phyloP scores from a whole-genome alignment of 805 yeast genomes.

The Yamadazyma laniorum region DNA sequence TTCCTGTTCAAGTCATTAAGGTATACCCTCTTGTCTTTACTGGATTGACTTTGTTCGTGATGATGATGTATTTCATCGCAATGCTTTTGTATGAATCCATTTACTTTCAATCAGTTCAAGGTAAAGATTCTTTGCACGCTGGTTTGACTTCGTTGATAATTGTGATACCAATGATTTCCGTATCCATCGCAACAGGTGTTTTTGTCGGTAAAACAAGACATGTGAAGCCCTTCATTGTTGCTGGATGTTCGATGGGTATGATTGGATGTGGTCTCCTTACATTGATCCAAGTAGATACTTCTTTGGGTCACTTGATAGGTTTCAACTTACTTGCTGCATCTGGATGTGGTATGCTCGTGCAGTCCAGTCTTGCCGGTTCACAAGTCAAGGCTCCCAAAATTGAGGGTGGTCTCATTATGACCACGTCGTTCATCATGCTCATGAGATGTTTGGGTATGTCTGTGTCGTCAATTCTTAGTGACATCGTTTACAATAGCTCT shows the following conservation, averaged over 20 bases:
- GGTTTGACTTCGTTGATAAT: slow-evolving; percentile 47
- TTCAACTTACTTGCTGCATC: slow-evolving; percentile 47
- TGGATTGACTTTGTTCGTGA: slow-evolving; percentile 29
- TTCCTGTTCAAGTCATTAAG: slow-evolving; percentile 44
- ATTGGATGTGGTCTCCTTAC: slow-evolving; percentile 46
- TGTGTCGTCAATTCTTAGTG: slow-evolving; percentile 29
- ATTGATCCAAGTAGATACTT: slow-evolving; percentile 40
- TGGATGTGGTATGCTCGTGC: slow-evolving; percentile 47
- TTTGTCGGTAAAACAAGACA: slow-evolving; percentile 35
- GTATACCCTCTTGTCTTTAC: slow-evolving; percentile 38
- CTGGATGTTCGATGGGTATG: slow-evolving; percentile 34
- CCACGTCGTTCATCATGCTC: slow-evolving; percentile 46
- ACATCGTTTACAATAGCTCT: slow-evolving; percentile 10
- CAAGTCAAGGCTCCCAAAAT: slow-evolving; percentile 52
- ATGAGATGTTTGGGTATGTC: slow-evolving; percentile 47
- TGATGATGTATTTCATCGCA: slow-evolving; percentile 21
- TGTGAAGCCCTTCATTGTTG: slow-evolving; percentile 41
- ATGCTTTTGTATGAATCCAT: slow-evolving; percentile 22
- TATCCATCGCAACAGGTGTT: slow-evolving; percentile 39
- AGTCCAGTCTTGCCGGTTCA: slow-evolving; percentile 42
- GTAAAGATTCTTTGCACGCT: slow-evolving; percentile 40
- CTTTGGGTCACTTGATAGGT: slow-evolving; percentile 39
- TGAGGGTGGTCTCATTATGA: slow-evolving; percentile 48
- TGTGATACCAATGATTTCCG: slow-evolving; percentile 37
- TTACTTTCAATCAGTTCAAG: slow-evolving; percentile 51